Percentiles rank a stretch among this genome's conserved stretches.
These are phyloP conservation scores for Acacia crassicarpa DNA, from an alignment of 306 rosid species.

Conservation along the genomic window DNA sequence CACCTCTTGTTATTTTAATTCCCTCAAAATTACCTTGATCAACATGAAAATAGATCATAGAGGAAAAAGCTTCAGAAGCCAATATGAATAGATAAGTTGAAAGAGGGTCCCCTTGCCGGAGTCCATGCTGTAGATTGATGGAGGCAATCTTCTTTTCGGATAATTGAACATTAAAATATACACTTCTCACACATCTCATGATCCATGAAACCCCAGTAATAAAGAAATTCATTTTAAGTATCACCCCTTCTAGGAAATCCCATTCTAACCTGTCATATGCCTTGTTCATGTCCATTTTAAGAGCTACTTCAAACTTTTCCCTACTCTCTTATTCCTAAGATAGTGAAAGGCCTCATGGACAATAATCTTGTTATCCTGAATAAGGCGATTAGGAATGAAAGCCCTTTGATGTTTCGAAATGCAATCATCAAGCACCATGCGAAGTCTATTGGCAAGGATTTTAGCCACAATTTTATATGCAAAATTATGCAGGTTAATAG, in stretches of 20 bases:
- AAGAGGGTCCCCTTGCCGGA: background rate
- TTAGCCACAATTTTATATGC: background rate
- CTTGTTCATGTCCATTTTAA: too few relatives aligned
- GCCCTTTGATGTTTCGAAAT: background rate
- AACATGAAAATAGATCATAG: background rate
- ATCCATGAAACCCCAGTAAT: background rate
- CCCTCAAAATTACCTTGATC: background rate
- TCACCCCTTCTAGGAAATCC: background rate
- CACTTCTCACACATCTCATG: background rate
- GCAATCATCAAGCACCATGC: background rate
- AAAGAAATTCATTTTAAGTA: background rate
- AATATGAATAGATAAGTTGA: background rate
- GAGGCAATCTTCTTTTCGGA: background rate
- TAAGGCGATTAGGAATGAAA: background rate
- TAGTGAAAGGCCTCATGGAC: too few relatives aligned
- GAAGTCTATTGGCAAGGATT: background rate
- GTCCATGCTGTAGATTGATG: fast-evolving
- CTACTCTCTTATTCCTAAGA: too few relatives aligned
- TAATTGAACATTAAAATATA: background rate
- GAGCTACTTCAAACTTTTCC: background rate
- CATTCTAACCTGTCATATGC: background rate
- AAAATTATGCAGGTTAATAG: background rate
- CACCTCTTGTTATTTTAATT: background rate
- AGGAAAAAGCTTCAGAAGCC: background rate
- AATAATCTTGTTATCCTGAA: background rate